Percentiles rank a stretch among this genome's conserved stretches.
Conservation (phyloP, 257 asterid genomes). For the Plantago major region DNA sequence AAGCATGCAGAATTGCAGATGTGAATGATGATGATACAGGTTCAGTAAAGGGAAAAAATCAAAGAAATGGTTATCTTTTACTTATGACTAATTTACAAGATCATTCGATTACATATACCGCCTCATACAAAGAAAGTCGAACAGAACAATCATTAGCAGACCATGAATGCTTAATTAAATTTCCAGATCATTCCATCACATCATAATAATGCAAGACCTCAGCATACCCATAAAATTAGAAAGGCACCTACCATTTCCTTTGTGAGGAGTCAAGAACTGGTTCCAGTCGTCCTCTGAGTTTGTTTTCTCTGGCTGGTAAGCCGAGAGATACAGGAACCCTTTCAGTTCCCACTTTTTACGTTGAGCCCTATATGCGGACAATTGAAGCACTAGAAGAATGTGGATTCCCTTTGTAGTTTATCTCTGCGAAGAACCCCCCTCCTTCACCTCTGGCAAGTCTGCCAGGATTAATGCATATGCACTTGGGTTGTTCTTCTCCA, state of each 20-base stretch:
- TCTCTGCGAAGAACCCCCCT: slow-evolving; percentile 92
- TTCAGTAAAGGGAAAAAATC: neutral
- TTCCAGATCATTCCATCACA: neutral
- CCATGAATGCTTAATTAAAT: neutral
- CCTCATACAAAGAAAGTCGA: neutral
- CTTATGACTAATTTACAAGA: slow-evolving; percentile 3
- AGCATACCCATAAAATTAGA: neutral
- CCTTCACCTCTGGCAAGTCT: slow-evolving; percentile 95
- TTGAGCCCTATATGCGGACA: slow-evolving; percentile 52
- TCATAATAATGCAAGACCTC: neutral
- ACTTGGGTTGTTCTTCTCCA: slow-evolving; percentile 51
- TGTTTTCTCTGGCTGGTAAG: slow-evolving; percentile 2
- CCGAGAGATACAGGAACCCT: neutral
- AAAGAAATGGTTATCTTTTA: neutral
- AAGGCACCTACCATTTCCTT: slow-evolving; percentile 12
- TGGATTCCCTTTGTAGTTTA: slow-evolving; percentile 54
- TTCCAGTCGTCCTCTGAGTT: neutral
- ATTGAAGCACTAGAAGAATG: slow-evolving; percentile 71
- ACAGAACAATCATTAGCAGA: neutral
- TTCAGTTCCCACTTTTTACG: neutral
- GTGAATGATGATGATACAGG: neutral
- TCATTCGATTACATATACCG: slow-evolving; percentile 13
- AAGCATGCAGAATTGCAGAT: no score
- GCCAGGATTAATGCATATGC: slow-evolving; percentile 91
- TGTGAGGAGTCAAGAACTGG: neutral